A percentile compares a stretch with the other conserved stretches of the same genome.
Conservation (phyloP, 2,329 filamentous ascomycete genomes). For the Blastomyces gilchristii region DNA sequence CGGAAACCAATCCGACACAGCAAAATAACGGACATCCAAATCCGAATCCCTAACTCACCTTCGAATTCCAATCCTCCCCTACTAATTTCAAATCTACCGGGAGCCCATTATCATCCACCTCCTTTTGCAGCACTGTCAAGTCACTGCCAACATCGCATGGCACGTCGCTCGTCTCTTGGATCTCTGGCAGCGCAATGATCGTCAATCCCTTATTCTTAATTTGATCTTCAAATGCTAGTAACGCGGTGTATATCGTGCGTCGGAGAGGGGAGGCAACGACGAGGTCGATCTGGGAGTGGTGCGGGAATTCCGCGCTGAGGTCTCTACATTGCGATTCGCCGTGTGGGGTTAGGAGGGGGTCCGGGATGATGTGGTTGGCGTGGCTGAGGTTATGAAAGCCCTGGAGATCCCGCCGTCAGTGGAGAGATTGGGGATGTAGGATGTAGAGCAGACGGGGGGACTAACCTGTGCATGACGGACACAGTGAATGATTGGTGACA, state of each 20-base stretch:
- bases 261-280: conserved; percentile 70
- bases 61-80: conserved; percentile 60
- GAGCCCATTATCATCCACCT: conserved; percentile 47
- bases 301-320: conserved; percentile 54
- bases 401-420: conserved; percentile 30
- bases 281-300: conserved; percentile 55
- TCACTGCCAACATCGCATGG: conserved; percentile 67
- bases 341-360: conserved; percentile 66
- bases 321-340: conserved; percentile 63
- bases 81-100: conserved; percentile 56
- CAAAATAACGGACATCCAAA: not conserved
- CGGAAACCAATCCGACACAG: not conserved
- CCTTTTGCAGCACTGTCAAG: conserved; percentile 43
- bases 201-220: conserved; percentile 40
- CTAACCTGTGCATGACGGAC: conserved; percentile 39
- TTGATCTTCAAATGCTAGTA: conserved; percentile 55
- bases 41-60: conserved; percentile 31
- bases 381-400: conserved; percentile 69
- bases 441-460: not conserved
- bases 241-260: conserved; percentile 68
- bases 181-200: conserved; percentile 58
- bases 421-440: not conserved
- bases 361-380: conserved; percentile 61
- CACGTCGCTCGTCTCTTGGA: conserved; percentile 66
- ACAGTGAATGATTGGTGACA: conserved; percentile 36